Evolutionary conservation across 2,329 filamentous ascomycete species (phyloP).

Genomic region (Byssoonygena ceratinophila): DNA sequence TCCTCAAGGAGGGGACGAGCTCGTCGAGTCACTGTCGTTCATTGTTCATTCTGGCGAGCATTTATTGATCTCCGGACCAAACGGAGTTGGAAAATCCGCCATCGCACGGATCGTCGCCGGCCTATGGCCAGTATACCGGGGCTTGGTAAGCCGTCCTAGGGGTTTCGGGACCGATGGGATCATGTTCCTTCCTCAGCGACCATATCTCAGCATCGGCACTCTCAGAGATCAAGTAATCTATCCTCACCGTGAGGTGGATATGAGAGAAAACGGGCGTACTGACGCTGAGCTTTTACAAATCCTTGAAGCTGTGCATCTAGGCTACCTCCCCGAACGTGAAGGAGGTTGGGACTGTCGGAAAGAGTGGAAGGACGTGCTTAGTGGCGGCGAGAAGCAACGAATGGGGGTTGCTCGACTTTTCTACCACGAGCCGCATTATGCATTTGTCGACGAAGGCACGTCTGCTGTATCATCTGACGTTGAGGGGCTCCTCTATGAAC

Average conservation of each 20-base stretch:
- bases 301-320: slow-evolving; percentile 72
- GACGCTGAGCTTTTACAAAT: slow-evolving; percentile 69
- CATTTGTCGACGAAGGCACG: slow-evolving; percentile 90
- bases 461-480: slow-evolving; percentile 91
- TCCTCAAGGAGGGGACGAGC: slow-evolving; percentile 81
- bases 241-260: slow-evolving; percentile 86
- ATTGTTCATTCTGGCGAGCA: slow-evolving; percentile 86
- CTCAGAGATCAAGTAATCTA: slow-evolving; percentile 96
- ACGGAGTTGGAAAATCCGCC: slow-evolving; percentile 86
- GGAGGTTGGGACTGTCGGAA: slow-evolving; percentile 95
- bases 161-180: slow-evolving; percentile 75
- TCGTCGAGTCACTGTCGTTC: slow-evolving; percentile 79
- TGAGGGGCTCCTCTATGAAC: slow-evolving; percentile 85
- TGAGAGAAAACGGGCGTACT: slow-evolving; percentile 67
- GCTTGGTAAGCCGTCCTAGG: slow-evolving; percentile 78
- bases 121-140: slow-evolving; percentile 91
- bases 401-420: slow-evolving; percentile 82
- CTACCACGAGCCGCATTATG: slow-evolving; percentile 91
- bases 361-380: slow-evolving; percentile 98
- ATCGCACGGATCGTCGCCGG: slow-evolving; percentile 81
- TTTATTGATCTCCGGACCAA: slow-evolving; percentile 84
- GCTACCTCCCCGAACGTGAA: slow-evolving; percentile 82
- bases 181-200: slow-evolving; percentile 94
- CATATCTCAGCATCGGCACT: slow-evolving; percentile 84
- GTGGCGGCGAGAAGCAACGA: slow-evolving; percentile 91